phyloP scores from a whole-genome alignment of 768 basidiomycete species.

The Lactarius hatsudake region DNA sequence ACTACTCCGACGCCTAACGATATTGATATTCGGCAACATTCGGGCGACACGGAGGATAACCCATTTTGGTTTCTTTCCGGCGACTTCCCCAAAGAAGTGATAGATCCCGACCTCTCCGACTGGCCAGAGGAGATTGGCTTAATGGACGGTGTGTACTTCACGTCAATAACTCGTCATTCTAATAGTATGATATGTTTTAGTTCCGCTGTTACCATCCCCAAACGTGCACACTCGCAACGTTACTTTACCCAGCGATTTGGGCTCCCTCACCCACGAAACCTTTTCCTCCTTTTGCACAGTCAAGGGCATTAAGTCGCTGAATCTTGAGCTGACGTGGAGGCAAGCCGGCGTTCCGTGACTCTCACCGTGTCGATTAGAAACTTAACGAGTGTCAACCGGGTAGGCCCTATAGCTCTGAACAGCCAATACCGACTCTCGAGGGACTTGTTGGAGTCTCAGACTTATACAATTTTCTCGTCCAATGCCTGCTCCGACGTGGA shows the following conservation, averaged over 20 bases:
- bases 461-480: background rate
- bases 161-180: background rate
- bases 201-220: constrained; percentile 22
- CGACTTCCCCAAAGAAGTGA: constrained; percentile 1
- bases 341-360: background rate
- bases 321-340: constrained; percentile 26
- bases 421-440: constrained; percentile 14
- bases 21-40: constrained; percentile 3
- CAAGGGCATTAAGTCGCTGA: constrained; percentile 23
- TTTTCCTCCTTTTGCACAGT: constrained; percentile 3
- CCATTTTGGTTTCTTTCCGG: constrained; percentile 5
- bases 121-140: constrained; percentile 2
- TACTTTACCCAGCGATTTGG: constrained; percentile 6
- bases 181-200: constrained; percentile 4
- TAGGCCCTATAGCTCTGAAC: constrained; percentile 19
- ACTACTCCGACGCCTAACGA: background rate
- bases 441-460: constrained; percentile 20
- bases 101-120: constrained; percentile 13
- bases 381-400: background rate
- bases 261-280: background rate
- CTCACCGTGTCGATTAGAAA: background rate
- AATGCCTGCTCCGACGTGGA: background rate
- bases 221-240: constrained; percentile 2
- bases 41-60: constrained; percentile 11
- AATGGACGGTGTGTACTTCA: constrained; percentile 23